Evolutionary conservation across 2,329 filamentous ascomycete species (phyloP).

Genomic region (Paecilomyces fulvus): DNA sequence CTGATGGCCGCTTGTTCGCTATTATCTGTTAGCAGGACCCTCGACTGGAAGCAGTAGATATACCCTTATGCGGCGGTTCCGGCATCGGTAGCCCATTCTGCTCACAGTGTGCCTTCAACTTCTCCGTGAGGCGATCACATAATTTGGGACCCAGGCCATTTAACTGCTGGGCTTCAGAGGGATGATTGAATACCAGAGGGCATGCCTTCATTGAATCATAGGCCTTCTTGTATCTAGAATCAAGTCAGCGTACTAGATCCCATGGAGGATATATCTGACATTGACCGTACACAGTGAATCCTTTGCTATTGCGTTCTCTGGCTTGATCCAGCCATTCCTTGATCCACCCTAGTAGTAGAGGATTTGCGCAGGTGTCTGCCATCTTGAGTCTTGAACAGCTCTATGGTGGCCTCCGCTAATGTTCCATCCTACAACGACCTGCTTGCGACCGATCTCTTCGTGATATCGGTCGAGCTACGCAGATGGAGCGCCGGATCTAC

Average conservation of each 20-base stretch:
- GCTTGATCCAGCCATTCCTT: constrained; percentile 69
- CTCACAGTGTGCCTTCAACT: constrained; percentile 48
- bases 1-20: constrained; percentile 22
- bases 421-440: not conserved
- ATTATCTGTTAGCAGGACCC: constrained; percentile 12
- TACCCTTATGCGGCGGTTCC: constrained; percentile 43
- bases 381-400: constrained; percentile 10
- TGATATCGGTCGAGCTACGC: not conserved
- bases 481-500: not conserved
- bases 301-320: constrained; percentile 61
- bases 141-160: constrained; percentile 66
- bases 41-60: not conserved
- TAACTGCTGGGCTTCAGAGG: constrained; percentile 63
- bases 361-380: constrained; percentile 52
- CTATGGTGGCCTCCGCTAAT: not conserved
- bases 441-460: not conserved
- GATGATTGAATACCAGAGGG: constrained; percentile 62
- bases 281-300: constrained; percentile 43
- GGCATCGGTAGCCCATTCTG: constrained; percentile 63
- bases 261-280: not conserved
- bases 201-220: constrained; percentile 70
- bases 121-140: constrained; percentile 59
- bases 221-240: constrained; percentile 60
- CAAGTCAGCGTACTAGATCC: constrained; percentile 4
- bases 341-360: constrained; percentile 63